phyloP scores from a whole-genome alignment of 1,139 yeast species.

The Pneumocystis carinii region DNA sequence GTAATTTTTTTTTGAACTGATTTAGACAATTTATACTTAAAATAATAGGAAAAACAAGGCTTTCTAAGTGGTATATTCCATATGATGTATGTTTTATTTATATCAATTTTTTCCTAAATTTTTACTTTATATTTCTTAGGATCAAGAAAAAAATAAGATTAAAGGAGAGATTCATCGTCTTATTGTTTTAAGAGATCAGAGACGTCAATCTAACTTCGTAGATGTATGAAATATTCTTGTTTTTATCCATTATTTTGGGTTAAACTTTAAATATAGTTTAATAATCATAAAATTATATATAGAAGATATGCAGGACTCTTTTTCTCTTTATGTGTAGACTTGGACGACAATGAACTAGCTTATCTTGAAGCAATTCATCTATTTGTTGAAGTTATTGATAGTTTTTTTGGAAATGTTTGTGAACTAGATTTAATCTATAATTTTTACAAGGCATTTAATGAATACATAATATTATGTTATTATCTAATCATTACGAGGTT shows the following conservation, averaged over 20 bases:
- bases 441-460: constrained; percentile 37
- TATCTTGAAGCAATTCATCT: constrained; percentile 75
- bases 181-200: constrained; percentile 70
- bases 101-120: not conserved
- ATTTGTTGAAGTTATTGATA: constrained; percentile 76
- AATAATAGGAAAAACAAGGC: constrained; percentile 56
- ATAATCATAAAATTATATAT: constrained; percentile 58
- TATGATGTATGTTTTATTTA: constrained; percentile 21
- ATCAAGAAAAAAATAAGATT: constrained; percentile 37
- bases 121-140: constrained; percentile 22
- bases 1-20: not conserved
- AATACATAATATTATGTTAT: not conserved
- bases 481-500: constrained; percentile 21
- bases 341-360: constrained; percentile 61
- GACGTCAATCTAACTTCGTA: constrained; percentile 64
- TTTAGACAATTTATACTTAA: constrained; percentile 19
- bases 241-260: not conserved
- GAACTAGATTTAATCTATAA: constrained; percentile 81
- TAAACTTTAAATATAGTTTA: constrained; percentile 31
- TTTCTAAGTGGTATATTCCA: constrained; percentile 62
- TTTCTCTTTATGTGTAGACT: constrained; percentile 66
- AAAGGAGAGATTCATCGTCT: constrained; percentile 65
- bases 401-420: constrained; percentile 80
- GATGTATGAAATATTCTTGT: constrained; percentile 24
- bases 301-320: constrained; percentile 85